phyloP scores from a whole-genome alignment of 257 asterid species.

The Lycium ferocissimum region DNA sequence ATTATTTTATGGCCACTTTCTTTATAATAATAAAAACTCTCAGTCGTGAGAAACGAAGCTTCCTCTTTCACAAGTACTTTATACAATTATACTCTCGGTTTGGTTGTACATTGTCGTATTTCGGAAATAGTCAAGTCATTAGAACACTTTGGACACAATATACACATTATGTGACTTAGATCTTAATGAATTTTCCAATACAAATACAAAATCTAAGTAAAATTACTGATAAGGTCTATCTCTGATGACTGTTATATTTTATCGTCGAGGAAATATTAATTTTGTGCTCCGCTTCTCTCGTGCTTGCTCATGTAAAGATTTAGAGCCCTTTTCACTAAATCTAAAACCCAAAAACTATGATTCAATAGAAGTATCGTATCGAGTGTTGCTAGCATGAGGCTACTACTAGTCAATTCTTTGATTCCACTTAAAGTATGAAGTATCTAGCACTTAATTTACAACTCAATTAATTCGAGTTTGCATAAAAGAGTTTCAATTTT shows the following conservation, averaged over 20 bases:
- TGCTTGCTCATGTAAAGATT: not conserved
- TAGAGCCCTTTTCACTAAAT: too few species aligned
- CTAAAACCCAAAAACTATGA: too few species aligned
- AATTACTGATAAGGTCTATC: too few species aligned
- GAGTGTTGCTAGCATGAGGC: too few species aligned
- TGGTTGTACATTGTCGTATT: not conserved
- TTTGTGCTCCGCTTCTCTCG: not conserved
- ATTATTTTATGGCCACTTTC: not conserved
- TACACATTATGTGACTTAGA: not conserved
- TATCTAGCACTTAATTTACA: not conserved
- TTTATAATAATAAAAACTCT: not conserved
- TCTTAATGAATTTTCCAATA: too few species aligned
- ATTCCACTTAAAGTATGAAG: too few species aligned
- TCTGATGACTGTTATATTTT: not conserved
- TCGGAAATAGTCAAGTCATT: too few species aligned
- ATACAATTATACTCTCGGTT: not conserved
- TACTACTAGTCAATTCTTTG: not conserved
- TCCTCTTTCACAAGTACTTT: not conserved
- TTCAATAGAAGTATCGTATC: too few species aligned
- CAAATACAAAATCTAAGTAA: too few species aligned
- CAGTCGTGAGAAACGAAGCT: not conserved
- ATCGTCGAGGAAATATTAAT: not conserved
- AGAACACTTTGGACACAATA: not conserved
- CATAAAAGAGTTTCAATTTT: too few species aligned
- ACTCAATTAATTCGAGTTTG: not conserved